Evolutionary conservation across 768 basidiomycete species (phyloP), one percentile per base, ranked within the genome.

Genomic region (Hemileccinum impolitum): DNA sequence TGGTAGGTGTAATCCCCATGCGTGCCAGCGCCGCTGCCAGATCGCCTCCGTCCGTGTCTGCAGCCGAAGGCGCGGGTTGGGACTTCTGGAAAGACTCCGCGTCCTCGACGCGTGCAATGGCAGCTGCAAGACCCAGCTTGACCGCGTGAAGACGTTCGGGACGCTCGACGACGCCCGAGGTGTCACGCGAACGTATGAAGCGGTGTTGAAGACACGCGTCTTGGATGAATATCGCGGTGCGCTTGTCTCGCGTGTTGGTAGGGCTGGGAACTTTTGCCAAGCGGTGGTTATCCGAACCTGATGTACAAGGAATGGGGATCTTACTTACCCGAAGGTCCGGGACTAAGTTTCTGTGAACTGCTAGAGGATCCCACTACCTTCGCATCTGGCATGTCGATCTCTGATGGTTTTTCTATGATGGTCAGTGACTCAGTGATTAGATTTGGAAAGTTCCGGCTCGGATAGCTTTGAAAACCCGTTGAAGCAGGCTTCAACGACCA

Each of bases 111-210:
- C 86, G 79, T 7, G 92, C 79, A 17, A 90, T 74, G 0, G 87
- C 90, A 7, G 87, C 87, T 3, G 92, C 78, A 8, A 96, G 74
- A 2, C 94, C 95, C 5, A 89, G 60, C 55, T 84, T 82, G 43
- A 97, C 81, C 0, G 94, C 94, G 42, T 85, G 80, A 23, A 98
- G 71, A 19, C 95, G 82, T 63, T 96, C 90, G 0, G 94, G 94
- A 10, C 91, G 78, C 64, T 98, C 95, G n/a, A 94, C 81, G 45
- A 96, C 84, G 39, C 75, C 72, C 1, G 88, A 90, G 0, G 74
- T 73, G 58, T 91, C 85, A 43, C 79, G 75, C 14, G 84, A 82
- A 14, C 94, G 84, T 46, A 94, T 90, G 59, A 83, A 95, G 41
- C 72, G 77, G 61, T 92, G 90, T 50, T 80, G 72, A 15, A 82